Conservation (phyloP, 352 stramenopile genomes). For the Plasmopara muralis region DNA sequence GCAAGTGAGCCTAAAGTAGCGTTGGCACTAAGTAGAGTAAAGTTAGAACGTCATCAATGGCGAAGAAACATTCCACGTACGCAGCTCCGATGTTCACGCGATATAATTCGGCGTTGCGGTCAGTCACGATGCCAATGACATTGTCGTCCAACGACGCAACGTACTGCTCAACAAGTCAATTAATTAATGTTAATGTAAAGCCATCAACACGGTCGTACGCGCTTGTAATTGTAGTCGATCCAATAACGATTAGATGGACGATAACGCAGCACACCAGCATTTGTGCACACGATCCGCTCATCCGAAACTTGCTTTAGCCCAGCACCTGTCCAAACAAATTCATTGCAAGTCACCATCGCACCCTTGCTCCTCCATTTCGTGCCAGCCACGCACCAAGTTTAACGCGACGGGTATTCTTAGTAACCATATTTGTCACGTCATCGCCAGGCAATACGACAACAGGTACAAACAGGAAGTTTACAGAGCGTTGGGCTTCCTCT, state of each 20-base stretch:
- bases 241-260: slow-evolving; percentile 84
- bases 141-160: slow-evolving; percentile 76
- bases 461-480: slow-evolving; percentile 75
- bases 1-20: slow-evolving; percentile 70
- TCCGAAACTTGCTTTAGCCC: slow-evolving; percentile 51
- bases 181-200: neutral
- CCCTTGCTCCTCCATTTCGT: neutral
- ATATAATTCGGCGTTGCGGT: slow-evolving; percentile 92
- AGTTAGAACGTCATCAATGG: neutral
- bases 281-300: slow-evolving; percentile 67
- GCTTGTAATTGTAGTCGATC: slow-evolving; percentile 84
- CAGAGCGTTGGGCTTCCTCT: slow-evolving; percentile 60
- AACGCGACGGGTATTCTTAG: slow-evolving; percentile 59
- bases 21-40: slow-evolving; percentile 39
- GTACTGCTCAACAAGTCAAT: slow-evolving; percentile 41
- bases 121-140: slow-evolving; percentile 93
- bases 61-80: slow-evolving; percentile 38
- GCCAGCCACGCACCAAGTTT: slow-evolving; percentile 43
- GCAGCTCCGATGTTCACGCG: slow-evolving; percentile 91
- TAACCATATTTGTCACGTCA: slow-evolving; percentile 71
- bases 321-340: slow-evolving; percentile 28
- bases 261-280: slow-evolving; percentile 81
- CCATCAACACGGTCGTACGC: slow-evolving; percentile 31
- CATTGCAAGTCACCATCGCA: slow-evolving; percentile 7
- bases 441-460: slow-evolving; percentile 68